Evolutionary conservation across 768 basidiomycete genomes (phyloP).

Genomic region (Baorangia bicolor): DNA sequence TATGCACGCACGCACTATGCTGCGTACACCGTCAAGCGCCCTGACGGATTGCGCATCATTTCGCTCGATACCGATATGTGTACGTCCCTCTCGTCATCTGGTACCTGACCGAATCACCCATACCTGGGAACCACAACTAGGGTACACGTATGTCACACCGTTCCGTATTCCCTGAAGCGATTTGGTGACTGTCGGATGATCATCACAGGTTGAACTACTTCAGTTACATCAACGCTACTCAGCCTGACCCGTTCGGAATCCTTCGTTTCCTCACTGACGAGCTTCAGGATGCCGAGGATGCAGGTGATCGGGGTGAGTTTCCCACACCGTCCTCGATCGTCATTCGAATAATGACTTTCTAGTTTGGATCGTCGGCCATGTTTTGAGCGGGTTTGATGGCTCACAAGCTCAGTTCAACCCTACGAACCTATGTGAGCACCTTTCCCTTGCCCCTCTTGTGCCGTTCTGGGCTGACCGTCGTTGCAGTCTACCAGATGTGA

Average conservation of each 20-base stretch:
- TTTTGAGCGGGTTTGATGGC: conserved; percentile 47
- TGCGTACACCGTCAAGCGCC: conserved; percentile 44
- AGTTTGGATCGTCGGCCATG: conserved; percentile 54
- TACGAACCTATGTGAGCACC: conserved; percentile 42
- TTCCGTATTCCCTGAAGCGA: not conserved
- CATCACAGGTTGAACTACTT: conserved; percentile 42
- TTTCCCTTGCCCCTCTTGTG: not conserved
- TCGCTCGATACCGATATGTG: conserved; percentile 53
- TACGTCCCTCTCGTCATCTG: conserved; percentile 19
- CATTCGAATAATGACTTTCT: not conserved
- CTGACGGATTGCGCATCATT: conserved; percentile 47
- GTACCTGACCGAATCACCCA: not conserved
- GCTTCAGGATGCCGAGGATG: conserved; percentile 52
- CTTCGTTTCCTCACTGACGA: conserved; percentile 51
- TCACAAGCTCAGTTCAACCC: conserved; percentile 42
- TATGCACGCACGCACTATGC: conserved; percentile 47
- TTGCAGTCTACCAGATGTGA: conserved; percentile 48
- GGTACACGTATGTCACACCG: conserved; percentile 33
- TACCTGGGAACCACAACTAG: conserved; percentile 8
- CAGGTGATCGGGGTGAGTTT: conserved; percentile 41
- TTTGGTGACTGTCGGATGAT: not conserved
- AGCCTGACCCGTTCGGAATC: conserved; percentile 49
- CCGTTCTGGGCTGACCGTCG: not conserved
- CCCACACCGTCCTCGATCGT: not conserved
- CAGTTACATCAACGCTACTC: conserved; percentile 47